Base-by-base conservation (phyloP, 2,329 filamentous ascomycete species). In the Fusarium avenaceum region DNA sequence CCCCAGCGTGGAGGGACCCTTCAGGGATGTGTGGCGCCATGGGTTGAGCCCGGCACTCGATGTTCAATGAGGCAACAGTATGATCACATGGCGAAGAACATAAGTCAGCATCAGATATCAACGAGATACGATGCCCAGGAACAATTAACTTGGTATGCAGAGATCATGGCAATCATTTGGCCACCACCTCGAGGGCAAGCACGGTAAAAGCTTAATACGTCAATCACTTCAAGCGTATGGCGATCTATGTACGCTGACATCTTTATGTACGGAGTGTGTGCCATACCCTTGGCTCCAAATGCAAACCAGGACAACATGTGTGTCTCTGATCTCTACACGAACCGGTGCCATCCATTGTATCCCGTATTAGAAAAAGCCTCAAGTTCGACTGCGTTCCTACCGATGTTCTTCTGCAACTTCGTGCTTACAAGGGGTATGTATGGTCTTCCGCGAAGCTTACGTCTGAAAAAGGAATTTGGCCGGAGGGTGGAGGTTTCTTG, bases 21-120 rank as follows among this genome's bases (percentile, higher is more conserved):
- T 46, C 62, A 64, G 49, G 68, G 57, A 63, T 69, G 65, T 48
- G 47, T 67, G 65, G 68, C 52, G 55, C 48, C 57, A 53, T 64
- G 50, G 28, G 28, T 52, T 45, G 45, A 49, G 53, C 26, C 49
- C 63, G 54, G 53, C 47, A 64, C 24, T 69, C 42, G 24, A 56
- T 32, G 35, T 56, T 60, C 30, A 60, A 64, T 55, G 14, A 52
- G 63, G 62, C 39, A 67, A 51, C 43, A 57, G 67, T 63, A 28
- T 66, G 61, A 42, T 26, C 47, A 57, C 61, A 66, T 4, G 32
- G 9, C 33, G 35, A 40, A 54, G 35, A 51, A 15, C 30, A 52
- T 47, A 20, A 33, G 32, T 40, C 38, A 19, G 52, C 28, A 42
- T 35, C 19, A 46, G 48, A 32, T 57, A 20, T 39, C 28, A 47